Evolutionary conservation across 495 filamentous ascomycete species (phyloP), one percentile per base, ranked within the genome.

Genomic region (Aspergillus kassunensis): DNA sequence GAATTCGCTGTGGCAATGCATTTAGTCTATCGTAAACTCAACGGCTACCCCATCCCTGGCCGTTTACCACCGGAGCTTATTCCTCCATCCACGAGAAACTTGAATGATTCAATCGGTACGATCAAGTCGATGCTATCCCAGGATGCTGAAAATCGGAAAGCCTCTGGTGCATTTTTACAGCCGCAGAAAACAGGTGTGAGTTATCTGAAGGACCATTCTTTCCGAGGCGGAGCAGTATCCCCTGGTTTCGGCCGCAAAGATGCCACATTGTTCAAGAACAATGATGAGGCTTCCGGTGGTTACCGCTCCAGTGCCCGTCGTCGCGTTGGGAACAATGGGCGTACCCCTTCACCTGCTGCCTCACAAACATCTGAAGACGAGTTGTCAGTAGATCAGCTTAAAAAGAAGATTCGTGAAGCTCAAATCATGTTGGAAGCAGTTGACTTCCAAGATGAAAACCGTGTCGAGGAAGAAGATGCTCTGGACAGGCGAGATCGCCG

Each of bases 1-100:
- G 95, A 99, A 62, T 99, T 99, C 66, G 91, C 95, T 15, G 91
- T 99, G 33, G 92, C 89, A 6, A 99, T 99, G 93, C 95, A 99
- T 79, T 72, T 99, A 66, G 97, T 99, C 49, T 99, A 97, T 64
- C 83, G 95, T 55, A 95, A 91, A 64, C 78, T 97, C 21, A 97
- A 97, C 56, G 91, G 91, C 23, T 96, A 99, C 61, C 91, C 93
- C 2, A 79, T 97, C 39, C 95, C 95, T n/a, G 87, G 83, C 58
- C 87, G 88, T 36, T 77, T 97, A 13, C 95, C 95, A 4, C 83
- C 95, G 5, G 95, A 99, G 73, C 83, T 99, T 42, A 84, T 97
- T 12, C 95, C 95, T 39, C 95, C 95, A 1, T 97, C 92, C 5
- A 95, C 92, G n/a, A 83, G 91, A 39, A 95, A 96, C 61, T 75